phyloP scores from a whole-genome alignment of 2,329 filamentous ascomycete genomes.

The Fusarium sp. region DNA sequence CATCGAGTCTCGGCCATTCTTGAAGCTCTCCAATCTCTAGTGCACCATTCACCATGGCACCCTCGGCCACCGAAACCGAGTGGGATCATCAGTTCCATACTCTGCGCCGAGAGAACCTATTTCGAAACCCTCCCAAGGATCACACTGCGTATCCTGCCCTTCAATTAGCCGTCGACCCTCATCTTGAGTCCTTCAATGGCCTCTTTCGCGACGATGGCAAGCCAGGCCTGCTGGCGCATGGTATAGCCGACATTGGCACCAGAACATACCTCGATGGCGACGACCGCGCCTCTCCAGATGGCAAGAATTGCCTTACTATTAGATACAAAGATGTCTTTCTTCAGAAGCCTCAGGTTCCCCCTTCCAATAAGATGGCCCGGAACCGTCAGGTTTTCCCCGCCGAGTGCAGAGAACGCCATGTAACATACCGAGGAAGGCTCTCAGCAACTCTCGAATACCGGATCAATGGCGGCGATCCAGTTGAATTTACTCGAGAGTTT shows the following conservation, averaged over 20 bases:
- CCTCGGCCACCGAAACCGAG: conserved; percentile 70
- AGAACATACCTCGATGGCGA: conserved; percentile 89
- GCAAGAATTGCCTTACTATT: conserved; percentile 81
- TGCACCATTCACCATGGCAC: conserved; percentile 61
- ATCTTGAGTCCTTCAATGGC: conserved; percentile 95
- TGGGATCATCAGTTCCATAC: conserved; percentile 93
- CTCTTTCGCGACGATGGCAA: conserved; percentile 80
- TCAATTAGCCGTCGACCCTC: conserved; percentile 86
- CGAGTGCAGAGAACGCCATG: conserved; percentile 94
- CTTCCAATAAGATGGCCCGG: conserved; percentile 84
- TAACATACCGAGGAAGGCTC: conserved; percentile 89
- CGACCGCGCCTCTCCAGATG: conserved; percentile 67
- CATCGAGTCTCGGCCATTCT: conserved; percentile 3
- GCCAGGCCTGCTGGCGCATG: conserved; percentile 73
- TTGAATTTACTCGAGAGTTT: conserved; percentile 85
- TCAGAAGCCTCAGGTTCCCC: conserved; percentile 82
- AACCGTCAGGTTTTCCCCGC: conserved; percentile 90
- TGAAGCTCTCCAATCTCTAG: conserved; percentile 18
- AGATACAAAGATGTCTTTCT: conserved; percentile 85
- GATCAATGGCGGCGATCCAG: conserved; percentile 87
- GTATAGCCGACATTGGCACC: conserved; percentile 87
- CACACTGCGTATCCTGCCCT: conserved; percentile 89
- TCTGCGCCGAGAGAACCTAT: conserved; percentile 86
- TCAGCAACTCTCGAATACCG: conserved; percentile 85
- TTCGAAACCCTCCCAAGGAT: conserved; percentile 88